These are phyloP conservation scores for Thermomyces lanuginosus DNA, from an alignment of 2,329 filamentous ascomycete species.

Conservation along the genomic window DNA sequence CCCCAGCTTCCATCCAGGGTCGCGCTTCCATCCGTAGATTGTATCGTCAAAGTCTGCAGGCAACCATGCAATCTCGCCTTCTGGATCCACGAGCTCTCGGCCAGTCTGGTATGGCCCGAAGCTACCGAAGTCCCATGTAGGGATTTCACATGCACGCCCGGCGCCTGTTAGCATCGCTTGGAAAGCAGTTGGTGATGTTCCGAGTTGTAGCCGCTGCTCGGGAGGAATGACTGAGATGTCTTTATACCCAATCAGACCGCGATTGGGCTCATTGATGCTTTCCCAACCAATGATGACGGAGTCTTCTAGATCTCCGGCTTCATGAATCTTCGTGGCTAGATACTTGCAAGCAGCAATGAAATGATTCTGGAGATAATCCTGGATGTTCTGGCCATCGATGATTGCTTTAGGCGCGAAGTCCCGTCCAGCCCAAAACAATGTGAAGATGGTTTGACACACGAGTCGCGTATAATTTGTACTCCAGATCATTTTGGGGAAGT, in stretches of 20 bases:
- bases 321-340: constrained; percentile 67
- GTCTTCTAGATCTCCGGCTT: constrained; percentile 70
- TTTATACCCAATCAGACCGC: constrained; percentile 66
- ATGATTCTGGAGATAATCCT: constrained; percentile 82
- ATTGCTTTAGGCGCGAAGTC: constrained; percentile 94
- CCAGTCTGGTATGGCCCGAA: constrained; percentile 87
- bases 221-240: constrained; percentile 68
- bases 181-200: constrained; percentile 84
- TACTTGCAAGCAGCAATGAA: constrained; percentile 67
- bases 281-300: constrained; percentile 90
- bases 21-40: constrained; percentile 77
- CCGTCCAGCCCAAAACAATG: constrained; percentile 75
- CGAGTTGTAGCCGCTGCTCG: constrained; percentile 82
- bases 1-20: constrained; percentile 79
- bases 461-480: constrained; percentile 89
- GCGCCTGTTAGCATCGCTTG: constrained; percentile 86
- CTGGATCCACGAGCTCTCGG: constrained; percentile 65
- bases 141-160: constrained; percentile 74
- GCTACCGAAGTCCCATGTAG: constrained; percentile 84
- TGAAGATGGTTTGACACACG: constrained; percentile 80
- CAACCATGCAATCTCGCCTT: constrained; percentile 73
- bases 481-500: constrained; percentile 98
- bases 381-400: constrained; percentile 87
- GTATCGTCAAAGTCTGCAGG: constrained; percentile 68
- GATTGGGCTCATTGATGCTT: constrained; percentile 86